A percentile compares a stretch with the other conserved stretches of the same genome.
Conservation (phyloP, 2,329 filamentous ascomycete species). For the Fusarium avenaceum region DNA sequence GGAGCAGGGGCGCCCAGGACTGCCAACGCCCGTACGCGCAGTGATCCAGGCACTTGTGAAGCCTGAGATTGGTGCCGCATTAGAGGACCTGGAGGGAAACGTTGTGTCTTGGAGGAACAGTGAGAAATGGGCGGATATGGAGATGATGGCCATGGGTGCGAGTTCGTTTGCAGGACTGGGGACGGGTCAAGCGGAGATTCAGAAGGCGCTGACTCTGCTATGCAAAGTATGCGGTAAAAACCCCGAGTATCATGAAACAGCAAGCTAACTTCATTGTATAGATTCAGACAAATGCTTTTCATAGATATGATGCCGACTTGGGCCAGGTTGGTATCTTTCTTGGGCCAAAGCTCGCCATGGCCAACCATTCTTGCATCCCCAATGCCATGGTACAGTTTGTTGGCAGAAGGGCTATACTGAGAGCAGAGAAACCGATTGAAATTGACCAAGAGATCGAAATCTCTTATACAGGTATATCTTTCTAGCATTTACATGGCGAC, state of each 20-base stretch:
- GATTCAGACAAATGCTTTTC: conserved; percentile 74
- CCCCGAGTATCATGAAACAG: not conserved
- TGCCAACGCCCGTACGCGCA: conserved; percentile 69
- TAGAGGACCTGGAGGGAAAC: conserved; percentile 63
- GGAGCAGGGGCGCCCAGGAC: conserved; percentile 42
- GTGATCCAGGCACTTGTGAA: conserved; percentile 65
- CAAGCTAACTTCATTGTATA: conserved; percentile 46
- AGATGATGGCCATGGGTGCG: conserved; percentile 61
- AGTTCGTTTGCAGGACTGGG: conserved; percentile 59
- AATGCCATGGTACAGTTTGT: conserved; percentile 71
- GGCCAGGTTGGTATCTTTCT: conserved; percentile 68
- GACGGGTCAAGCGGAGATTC: conserved; percentile 53
- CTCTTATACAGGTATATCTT: conserved; percentile 68
- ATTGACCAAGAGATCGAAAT: conserved; percentile 70
- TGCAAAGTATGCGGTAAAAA: conserved; percentile 65
- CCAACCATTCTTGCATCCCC: conserved; percentile 73
- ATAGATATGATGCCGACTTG: conserved; percentile 66
- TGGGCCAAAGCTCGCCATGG: conserved; percentile 68
- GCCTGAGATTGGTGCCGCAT: conserved; percentile 51
- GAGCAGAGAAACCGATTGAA: conserved; percentile 63
- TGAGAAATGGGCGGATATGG: conserved; percentile 62
- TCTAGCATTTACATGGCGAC: not conserved
- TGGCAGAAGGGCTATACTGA: conserved; percentile 64
- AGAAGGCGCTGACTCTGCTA: conserved; percentile 61
- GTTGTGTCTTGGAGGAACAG: conserved; percentile 54